A percentile compares a stretch with the other conserved stretches of the same genome.
These are phyloP conservation scores for Wickerhamiella musiphila DNA, from an alignment of 805 yeast species.

Conservation along the genomic window DNA sequence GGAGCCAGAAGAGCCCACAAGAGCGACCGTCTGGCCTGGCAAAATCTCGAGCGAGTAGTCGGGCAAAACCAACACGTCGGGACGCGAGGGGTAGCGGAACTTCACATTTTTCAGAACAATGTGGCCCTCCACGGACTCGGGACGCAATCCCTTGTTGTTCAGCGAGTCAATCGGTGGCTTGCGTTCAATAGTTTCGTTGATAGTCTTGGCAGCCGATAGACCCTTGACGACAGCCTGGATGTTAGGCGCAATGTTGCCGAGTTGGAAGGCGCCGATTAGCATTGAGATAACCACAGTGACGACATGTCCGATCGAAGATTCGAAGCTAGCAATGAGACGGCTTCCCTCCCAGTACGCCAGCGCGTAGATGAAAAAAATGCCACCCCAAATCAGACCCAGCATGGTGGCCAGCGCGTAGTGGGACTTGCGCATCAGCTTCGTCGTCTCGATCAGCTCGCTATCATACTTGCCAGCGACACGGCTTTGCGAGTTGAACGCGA, in stretches of 20 bases:
- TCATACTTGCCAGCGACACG: slow-evolving; percentile 21
- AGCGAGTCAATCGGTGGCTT: slow-evolving; percentile 24
- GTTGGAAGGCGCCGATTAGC: slow-evolving; percentile 27
- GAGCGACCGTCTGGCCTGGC: slow-evolving; percentile 80
- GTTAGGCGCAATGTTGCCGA: slow-evolving; percentile 27
- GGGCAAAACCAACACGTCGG: slow-evolving; percentile 65
- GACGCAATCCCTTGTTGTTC: slow-evolving; percentile 15
- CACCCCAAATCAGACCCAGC: slow-evolving; percentile 24
- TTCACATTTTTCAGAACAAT: slow-evolving; percentile 69
- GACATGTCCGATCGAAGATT: slow-evolving; percentile 20
- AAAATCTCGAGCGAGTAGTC: slow-evolving; percentile 66
- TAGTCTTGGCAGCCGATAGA: slow-evolving; percentile 25
- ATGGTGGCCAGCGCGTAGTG: slow-evolving; percentile 20
- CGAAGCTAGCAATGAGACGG: slow-evolving; percentile 21
- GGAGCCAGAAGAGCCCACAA: slow-evolving; percentile 92
- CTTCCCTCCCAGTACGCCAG: slow-evolving; percentile 29
- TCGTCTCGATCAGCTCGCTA: slow-evolving; percentile 15
- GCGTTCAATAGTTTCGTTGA: slow-evolving; percentile 28
- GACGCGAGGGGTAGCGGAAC: slow-evolving; percentile 65
- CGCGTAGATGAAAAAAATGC: slow-evolving; percentile 24
- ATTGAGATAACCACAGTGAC: slow-evolving; percentile 24
- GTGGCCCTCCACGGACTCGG: slow-evolving; percentile 33
- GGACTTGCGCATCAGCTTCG: slow-evolving; percentile 14
- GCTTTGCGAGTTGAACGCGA: slow-evolving; percentile 27
- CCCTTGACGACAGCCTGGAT: slow-evolving; percentile 24